Evolutionary conservation across 345 rosid species (phyloP), one percentile per base, ranked within the genome.

Genomic region (Eucalyptus dawsonii): DNA sequence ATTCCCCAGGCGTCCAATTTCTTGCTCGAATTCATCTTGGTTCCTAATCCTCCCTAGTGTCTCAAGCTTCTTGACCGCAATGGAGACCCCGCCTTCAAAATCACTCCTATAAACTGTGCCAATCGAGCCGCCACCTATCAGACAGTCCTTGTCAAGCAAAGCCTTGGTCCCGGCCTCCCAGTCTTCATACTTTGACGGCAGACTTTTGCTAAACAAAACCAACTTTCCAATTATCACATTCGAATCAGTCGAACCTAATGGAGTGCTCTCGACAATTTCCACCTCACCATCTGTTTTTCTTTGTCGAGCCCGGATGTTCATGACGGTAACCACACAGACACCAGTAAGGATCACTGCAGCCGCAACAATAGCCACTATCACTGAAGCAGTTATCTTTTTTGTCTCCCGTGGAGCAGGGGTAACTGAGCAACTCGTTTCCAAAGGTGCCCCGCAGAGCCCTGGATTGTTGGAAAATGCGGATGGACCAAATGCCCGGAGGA

Each of bases 121-220:
- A 2, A 98, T 94, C 3, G 97, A 95, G n/a, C 99, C 98, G 44
- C 95, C 92, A 19, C 99, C 99, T 14, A 98, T 95, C 88, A 97
- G 91, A 50, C 94, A 93, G 51, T 98, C 99, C 94, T 98, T 98
- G 93, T 97, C 96, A 19, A 98, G 96, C 93, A 98, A 93, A 86
- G 98, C 96, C 92, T 95, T 97, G 58, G 98, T 95, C 45, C 99
- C 99, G 3, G 96, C 93, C 90, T 95, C 98, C 99, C 99, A 97
- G 88, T 98, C 99, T 95, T 98, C 98, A 86, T 98, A 97, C 91
- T 92, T 97, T 8, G 99, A 94, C 3, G 99, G 99, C 88, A 98
- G 90, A 87, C 92, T 97, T 94, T 97, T 97, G 95, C 99, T 98
- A 92, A 97, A 97, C 80, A 98, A 95, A 86, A 98, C 99, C 89